Evolutionary conservation across 306 rosid genomes (phyloP), one percentile per base, ranked within the genome.

Genomic region (Parietaria judaica): DNA sequence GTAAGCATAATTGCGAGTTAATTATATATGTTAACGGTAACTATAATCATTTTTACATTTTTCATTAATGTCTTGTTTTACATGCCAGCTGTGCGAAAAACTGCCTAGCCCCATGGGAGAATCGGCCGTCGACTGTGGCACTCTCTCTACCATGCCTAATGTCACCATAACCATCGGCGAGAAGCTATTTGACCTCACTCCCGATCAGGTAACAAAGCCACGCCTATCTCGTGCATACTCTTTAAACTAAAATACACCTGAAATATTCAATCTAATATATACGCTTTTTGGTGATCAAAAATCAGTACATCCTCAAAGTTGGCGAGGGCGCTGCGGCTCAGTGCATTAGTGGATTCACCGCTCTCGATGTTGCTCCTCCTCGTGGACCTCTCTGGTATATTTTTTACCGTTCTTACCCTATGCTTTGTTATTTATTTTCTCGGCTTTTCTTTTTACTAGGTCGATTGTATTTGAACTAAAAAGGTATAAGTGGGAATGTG

Each of bases 81-180:
- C 37, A 31, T 73, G 82, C 78, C 80, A 84, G 91, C 87, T 84
- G 39, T 84, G 91, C 66, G 87, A 79, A 10, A 78, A 79, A 58
- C 55, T 81, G 43, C 91, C 91, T 23, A 84, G 87, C 71, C 85
- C 91, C 60, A 84, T 81, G 81, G 91, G 91, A 46, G 91, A 84
- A 67, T 84, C 87, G 36, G 65, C 84, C 51, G 79, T 81, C 47
- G 91, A 84, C 56, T 84, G 91, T 77, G 64, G 43, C 14, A 48
- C 72, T 73, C 55, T 84, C 70, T 69, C 91, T 69, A 66, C 87
- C 23, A 56, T 84, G 87, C 87, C 91, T 51, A 43, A 7, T 65
- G 75, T 84, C 60, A 69, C 87, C 23, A 74, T 84, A 37, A 84
- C 87, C 0, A 66, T 84, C 16, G 91, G 91, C n/a, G 87, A 78